These are phyloP conservation scores for Picea sitchensis DNA, from an alignment of 75 land plant genomes.

Conservation along the genomic window DNA sequence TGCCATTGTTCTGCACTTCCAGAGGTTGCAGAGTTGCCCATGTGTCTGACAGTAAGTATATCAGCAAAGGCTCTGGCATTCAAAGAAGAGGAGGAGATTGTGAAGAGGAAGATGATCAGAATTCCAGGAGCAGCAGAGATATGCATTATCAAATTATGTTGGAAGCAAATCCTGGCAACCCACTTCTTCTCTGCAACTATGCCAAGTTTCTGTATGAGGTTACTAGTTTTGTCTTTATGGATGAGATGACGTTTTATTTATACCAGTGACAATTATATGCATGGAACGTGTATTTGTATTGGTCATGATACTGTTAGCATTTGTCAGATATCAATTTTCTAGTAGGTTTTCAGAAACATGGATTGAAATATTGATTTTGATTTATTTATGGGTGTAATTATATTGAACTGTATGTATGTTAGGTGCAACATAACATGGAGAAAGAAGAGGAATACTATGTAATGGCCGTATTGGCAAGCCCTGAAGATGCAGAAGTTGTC, in stretches of 20 bases:
- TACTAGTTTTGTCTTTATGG: no score
- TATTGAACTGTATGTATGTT: not conserved
- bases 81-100: conserved; percentile 15
- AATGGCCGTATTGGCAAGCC: conserved; percentile 45
- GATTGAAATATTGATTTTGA: not conserved
- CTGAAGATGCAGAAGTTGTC: conserved; percentile 33
- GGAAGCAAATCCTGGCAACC: conserved; percentile 56
- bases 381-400: not conserved
- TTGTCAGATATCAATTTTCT: not conserved
- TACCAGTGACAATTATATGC: no score
- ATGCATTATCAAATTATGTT: conserved; percentile 46
- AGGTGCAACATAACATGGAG: conserved; percentile 17
- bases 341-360: not conserved
- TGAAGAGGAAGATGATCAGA: not conserved
- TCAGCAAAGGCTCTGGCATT: conserved; percentile 8
- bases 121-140: conserved; percentile 13
- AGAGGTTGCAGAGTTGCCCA: not conserved
- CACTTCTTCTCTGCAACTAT: conserved; percentile 50
- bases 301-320: not conserved
- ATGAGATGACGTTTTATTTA: no score
- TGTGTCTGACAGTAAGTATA: conserved; percentile 3
- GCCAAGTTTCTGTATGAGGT: conserved; percentile 46
- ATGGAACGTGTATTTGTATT: conserved; percentile 15
- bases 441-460: conserved; percentile 36
- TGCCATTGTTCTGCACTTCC: not conserved